Evolutionary conservation across 331 rosid genomes (phyloP), one percentile per base, ranked within the genome.

Genomic region (Acacia concinna): DNA sequence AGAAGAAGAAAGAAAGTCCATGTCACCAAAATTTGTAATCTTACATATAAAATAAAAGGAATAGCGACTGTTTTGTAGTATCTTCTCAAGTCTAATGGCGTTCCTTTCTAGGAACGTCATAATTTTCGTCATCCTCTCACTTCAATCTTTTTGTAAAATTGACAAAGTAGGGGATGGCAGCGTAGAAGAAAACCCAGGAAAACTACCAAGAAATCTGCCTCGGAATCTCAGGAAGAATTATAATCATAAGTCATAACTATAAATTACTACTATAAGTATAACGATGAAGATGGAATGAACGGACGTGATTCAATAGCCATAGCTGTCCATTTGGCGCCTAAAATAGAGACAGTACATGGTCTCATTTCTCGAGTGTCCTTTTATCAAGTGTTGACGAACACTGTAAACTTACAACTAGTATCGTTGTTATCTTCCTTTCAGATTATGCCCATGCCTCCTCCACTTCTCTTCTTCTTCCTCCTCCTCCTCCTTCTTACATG

Each of bases 361-460:
- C 66, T 38, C 35, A 62, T 12, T 17, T 46, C 37, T 41, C 12
- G 2, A n/a, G 27, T 67, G 54, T 13, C 59, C 4, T 69, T 21
- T 83, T 62, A 40, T 64, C 13, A 0, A 52, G 60, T 21, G 28
- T 52, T 52, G 60, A 52, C 4, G 3, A 38, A 12, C 40, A n/a
- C 13, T 11, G 34, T 59, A 56, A 11, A 56, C 64, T 23, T 8
- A 28, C 66, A 23, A 27, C 9, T 25, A 1, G 14, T 27, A 1
- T 59, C 14, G 23, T 52, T 54, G 13, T 54, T 21, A 8, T 25
- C 7, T 28, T 67, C 38, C 56, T 73, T 52, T 25, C 70, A 51
- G 9, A 76, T 68, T 51, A 57, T 78, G 13, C 4, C 63, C 79
- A 79, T 89, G 89, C 74, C 72, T 79, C 65, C 65, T 81, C 64